Base-by-base conservation (phyloP, 179 eudicot genomes). In the Beta corolliflora region DNA sequence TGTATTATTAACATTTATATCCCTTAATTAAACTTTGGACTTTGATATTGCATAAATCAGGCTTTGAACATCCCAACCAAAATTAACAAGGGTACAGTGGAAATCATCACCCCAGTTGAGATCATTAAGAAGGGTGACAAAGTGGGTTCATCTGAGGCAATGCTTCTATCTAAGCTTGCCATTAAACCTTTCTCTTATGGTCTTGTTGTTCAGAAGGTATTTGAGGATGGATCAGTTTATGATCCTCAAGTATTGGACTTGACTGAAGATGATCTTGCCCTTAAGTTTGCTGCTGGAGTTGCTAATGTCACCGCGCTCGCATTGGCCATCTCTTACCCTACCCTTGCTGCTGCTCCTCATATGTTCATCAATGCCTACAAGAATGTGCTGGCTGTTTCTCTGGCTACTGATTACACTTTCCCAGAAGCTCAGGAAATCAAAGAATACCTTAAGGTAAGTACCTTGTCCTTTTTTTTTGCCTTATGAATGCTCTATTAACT, bases 101-200 rank as follows among this genome's bases (percentile, higher is more conserved):
- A 91, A 75, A 91, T 91, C 69, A 75, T 89, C 6, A 89, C 91
- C 11, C 86, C 90, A 0, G 89, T 90, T 61, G 92, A 90, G 80
- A 76, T 88, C 41, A 88, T 91, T 81, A 90, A 86, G 89, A 88
- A 89, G 92, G 97, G 95, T 23, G 97, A 94, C 63, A 94, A 94
- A 88, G 98, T 94, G 41, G 98, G 98, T 25, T 94, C 98, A 1
- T 94, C 97, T 59, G 98, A 94, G 83, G 91, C 98, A 71, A 94
- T 93, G 9, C 84, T 94, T 70, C 92, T 94, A 5, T 87, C 98
- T 3, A 94, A 94, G 87, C 98, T 94, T 54, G 92, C 92, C 6
- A 90, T 94, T 63, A 88, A 91, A 82, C 97, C 98, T 14, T 94
- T 94, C 91, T 89, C 94, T 0, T 91, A 91, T 21, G 92, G 94